Percentiles rank a stretch among this genome's conserved stretches.
These are phyloP conservation scores for Didymella sp. DNA, from an alignment of 2,329 filamentous ascomycete species.

Conservation along the genomic window DNA sequence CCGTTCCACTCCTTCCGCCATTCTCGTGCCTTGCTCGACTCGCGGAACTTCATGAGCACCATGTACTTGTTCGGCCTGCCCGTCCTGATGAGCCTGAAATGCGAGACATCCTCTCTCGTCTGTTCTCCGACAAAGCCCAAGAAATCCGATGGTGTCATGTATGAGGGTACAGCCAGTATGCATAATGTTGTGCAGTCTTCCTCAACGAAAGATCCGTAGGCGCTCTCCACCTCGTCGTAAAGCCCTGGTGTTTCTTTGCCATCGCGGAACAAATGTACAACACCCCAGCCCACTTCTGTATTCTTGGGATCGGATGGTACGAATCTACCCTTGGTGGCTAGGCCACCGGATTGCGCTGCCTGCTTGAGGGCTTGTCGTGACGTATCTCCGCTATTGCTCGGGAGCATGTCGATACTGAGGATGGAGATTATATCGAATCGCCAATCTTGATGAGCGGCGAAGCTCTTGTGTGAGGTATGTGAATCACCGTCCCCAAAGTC, in stretches of 20 bases:
- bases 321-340: conserved; percentile 83
- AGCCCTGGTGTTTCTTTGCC: conserved; percentile 73
- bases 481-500: conserved; percentile 44
- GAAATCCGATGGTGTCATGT: conserved; percentile 89
- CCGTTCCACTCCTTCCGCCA: conserved; percentile 93
- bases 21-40: conserved; percentile 72
- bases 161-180: conserved; percentile 92
- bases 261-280: conserved; percentile 93
- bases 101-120: conserved; percentile 84
- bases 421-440: conserved; percentile 80
- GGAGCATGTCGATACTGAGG: conserved; percentile 78
- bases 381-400: conserved; percentile 34
- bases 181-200: conserved; percentile 86
- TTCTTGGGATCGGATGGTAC: conserved; percentile 72
- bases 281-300: conserved; percentile 86
- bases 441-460: conserved; percentile 67
- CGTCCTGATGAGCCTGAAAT: conserved; percentile 94
- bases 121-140: conserved; percentile 89
- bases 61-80: conserved; percentile 89
- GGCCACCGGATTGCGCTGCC: conserved; percentile 57
- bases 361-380: conserved; percentile 46
- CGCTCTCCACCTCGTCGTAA: conserved; percentile 55
- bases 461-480: conserved; percentile 38
- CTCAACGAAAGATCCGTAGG: conserved; percentile 50
- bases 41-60: conserved; percentile 92